Percentiles rank a stretch among this genome's conserved stretches.
Conservation (phyloP, 139 green algal species). For the Choricystis sp. region DNA sequence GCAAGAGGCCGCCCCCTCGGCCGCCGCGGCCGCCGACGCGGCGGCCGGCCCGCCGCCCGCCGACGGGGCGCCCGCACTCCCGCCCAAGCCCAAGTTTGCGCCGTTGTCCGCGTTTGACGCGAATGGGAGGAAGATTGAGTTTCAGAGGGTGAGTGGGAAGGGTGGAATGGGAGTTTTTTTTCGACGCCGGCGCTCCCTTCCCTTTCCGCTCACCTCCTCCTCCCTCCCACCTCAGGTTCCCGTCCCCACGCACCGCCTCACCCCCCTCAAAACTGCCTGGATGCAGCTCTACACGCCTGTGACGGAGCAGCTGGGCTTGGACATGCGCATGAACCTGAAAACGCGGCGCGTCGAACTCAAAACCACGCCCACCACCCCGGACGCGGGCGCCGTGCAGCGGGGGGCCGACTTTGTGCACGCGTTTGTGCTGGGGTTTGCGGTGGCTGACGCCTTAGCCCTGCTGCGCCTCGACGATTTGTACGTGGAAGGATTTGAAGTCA, state of each 20-base stretch:
- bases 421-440: constrained; percentile 76
- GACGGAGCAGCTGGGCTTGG: constrained; percentile 91
- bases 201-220: neutral
- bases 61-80: neutral
- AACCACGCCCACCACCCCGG: constrained; percentile 61
- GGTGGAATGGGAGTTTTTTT: neutral
- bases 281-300: constrained; percentile 91
- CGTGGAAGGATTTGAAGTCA: constrained; percentile 96
- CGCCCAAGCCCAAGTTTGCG: constrained; percentile 43
- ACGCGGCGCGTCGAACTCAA: constrained; percentile 95
- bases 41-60: neutral
- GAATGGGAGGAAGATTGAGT: constrained; percentile 52
- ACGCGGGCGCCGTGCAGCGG: constrained; percentile 78
- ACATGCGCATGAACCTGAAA: constrained; percentile 99
- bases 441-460: constrained; percentile 87
- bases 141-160: constrained; percentile 33
- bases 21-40: constrained; percentile 16
- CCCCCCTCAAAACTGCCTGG: constrained; percentile 89
- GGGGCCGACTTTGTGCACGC: constrained; percentile 96
- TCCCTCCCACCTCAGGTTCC: constrained; percentile 28
- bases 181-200: no score
- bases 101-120: constrained; percentile 39
- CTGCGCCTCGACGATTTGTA: constrained; percentile 96
- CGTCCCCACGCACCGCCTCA: constrained; percentile 87
- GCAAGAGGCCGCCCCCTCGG: constrained; percentile 17